A percentile compares a stretch with the other conserved stretches of the same genome.
Evolutionary conservation across 768 basidiomycete species (phyloP).

Genomic region (Lactarius deliciosus): DNA sequence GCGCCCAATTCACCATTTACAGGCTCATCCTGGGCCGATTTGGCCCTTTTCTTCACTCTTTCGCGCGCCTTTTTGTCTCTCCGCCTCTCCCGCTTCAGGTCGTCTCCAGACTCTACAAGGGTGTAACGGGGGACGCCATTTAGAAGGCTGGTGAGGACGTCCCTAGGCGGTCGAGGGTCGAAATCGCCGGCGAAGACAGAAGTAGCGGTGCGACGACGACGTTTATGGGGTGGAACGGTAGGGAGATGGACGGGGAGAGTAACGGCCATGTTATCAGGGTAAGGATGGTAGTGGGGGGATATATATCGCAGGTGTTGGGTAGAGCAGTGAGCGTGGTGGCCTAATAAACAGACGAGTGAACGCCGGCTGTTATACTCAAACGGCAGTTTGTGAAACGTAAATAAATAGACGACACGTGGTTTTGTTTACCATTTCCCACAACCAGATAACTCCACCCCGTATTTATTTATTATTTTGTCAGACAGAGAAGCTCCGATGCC

Average conservation of each 20-base stretch:
- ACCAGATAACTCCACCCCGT: not conserved
- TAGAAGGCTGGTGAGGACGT: conserved; percentile 75
- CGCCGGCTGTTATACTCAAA: conserved; percentile 30
- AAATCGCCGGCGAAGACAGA: conserved; percentile 73
- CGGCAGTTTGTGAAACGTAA: conserved; percentile 23
- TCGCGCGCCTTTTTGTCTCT: conserved; percentile 54
- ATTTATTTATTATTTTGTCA: conserved; percentile 4
- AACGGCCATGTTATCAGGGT: conserved; percentile 34
- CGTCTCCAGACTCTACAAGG: conserved; percentile 60
- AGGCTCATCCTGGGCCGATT: conserved; percentile 34
- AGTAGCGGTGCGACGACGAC: conserved; percentile 63
- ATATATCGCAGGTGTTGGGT: conserved; percentile 23
- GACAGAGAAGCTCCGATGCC: conserved; percentile 9
- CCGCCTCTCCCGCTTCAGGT: conserved; percentile 53
- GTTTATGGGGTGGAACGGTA: conserved; percentile 35
- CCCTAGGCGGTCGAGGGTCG: conserved; percentile 63
- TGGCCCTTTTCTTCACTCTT: conserved; percentile 48
- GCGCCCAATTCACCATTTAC: conserved; percentile 31
- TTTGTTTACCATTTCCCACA: conserved; percentile 26
- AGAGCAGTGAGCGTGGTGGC: conserved; percentile 30
- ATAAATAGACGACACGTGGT: conserved; percentile 27
- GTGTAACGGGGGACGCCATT: conserved; percentile 72
- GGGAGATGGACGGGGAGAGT: conserved; percentile 33
- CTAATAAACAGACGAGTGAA: conserved; percentile 28
- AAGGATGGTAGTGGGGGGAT: conserved; percentile 4